phyloP scores from a whole-genome alignment of 2,329 filamentous ascomycete genomes.

The Alternaria brassicicola region DNA sequence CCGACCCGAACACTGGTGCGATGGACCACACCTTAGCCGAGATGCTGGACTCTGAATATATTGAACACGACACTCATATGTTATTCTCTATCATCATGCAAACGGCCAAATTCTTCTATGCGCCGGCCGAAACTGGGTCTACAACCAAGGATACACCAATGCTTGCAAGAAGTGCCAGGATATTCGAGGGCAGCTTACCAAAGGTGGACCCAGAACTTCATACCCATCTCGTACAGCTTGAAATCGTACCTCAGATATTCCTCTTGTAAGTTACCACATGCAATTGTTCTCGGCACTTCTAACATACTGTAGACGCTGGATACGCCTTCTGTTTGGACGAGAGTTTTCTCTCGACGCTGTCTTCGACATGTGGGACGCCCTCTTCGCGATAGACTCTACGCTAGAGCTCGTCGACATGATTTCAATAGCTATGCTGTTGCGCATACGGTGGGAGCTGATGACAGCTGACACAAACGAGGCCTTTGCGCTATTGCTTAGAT shows the following conservation, averaged over 20 bases:
- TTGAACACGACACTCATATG: constrained; percentile 90
- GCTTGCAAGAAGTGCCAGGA: constrained; percentile 81
- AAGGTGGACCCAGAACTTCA: constrained; percentile 84
- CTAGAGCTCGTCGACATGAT: constrained; percentile 84
- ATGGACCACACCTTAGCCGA: constrained; percentile 39
- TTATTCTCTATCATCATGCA: constrained; percentile 90
- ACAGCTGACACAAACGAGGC: constrained; percentile 87
- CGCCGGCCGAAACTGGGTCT: constrained; percentile 59
- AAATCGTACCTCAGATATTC: constrained; percentile 95
- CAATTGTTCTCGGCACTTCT: constrained; percentile 12
- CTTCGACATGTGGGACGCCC: constrained; percentile 84
- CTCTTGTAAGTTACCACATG: constrained; percentile 68
- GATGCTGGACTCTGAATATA: constrained; percentile 72
- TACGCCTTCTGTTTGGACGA: constrained; percentile 87
- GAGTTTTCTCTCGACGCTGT: constrained; percentile 90
- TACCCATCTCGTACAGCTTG: constrained; percentile 77
- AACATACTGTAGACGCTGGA: constrained; percentile 73
- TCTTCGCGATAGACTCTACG: constrained; percentile 84
- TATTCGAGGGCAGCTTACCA: constrained; percentile 81
- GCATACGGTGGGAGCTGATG: constrained; percentile 87
- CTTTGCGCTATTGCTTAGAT: constrained; percentile 81
- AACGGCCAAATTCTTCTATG: constrained; percentile 83
- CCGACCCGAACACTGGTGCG: constrained; percentile 29
- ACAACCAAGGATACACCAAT: constrained; percentile 66
- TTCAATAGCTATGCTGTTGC: constrained; percentile 91